Percentiles rank a stretch among this genome's conserved stretches.
phyloP scores from a whole-genome alignment of 2,329 filamentous ascomycete species.

The Fusarium sp. region DNA sequence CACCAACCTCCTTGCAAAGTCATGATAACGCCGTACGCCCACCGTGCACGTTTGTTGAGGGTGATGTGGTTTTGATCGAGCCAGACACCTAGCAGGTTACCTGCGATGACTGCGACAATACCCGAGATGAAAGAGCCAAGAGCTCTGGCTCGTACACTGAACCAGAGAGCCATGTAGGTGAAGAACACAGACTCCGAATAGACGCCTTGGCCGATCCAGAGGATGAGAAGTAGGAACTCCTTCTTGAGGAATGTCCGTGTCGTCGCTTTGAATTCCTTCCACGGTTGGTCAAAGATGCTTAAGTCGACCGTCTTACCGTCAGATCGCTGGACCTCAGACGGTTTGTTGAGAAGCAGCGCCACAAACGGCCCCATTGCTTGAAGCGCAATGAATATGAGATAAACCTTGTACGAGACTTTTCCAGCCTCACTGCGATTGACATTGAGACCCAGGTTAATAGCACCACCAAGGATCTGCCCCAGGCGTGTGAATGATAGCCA shows the following conservation, averaged over 20 bases:
- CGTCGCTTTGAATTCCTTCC: conserved; percentile 67
- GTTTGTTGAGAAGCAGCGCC: conserved; percentile 67
- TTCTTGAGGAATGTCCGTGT: conserved; percentile 66
- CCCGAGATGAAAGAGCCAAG: conserved; percentile 73
- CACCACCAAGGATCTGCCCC: conserved; percentile 66
- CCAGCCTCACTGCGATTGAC: conserved; percentile 63
- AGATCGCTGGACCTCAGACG: conserved; percentile 67
- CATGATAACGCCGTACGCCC: conserved; percentile 62
- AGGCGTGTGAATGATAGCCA: conserved; percentile 71
- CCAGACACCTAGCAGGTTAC: conserved; percentile 71
- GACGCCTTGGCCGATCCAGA: conserved; percentile 73
- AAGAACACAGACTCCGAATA: conserved; percentile 72
- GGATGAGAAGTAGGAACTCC: conserved; percentile 69
- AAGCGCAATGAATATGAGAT: conserved; percentile 73
- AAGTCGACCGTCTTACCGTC: conserved; percentile 70
- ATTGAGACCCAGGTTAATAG: conserved; percentile 74
- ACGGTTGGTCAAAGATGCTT: conserved; percentile 63
- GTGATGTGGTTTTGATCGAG: conserved; percentile 65
- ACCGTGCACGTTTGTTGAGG: conserved; percentile 63
- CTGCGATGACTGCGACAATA: conserved; percentile 69
- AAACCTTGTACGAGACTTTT: conserved; percentile 73
- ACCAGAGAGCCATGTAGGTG: conserved; percentile 62
- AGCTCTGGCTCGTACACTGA: conserved; percentile 70
- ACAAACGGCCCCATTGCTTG: conserved; percentile 70
- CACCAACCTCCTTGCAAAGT: conserved; percentile 73